phyloP scores from a whole-genome alignment of 768 basidiomycete species.

The Tephrocybe rancida region DNA sequence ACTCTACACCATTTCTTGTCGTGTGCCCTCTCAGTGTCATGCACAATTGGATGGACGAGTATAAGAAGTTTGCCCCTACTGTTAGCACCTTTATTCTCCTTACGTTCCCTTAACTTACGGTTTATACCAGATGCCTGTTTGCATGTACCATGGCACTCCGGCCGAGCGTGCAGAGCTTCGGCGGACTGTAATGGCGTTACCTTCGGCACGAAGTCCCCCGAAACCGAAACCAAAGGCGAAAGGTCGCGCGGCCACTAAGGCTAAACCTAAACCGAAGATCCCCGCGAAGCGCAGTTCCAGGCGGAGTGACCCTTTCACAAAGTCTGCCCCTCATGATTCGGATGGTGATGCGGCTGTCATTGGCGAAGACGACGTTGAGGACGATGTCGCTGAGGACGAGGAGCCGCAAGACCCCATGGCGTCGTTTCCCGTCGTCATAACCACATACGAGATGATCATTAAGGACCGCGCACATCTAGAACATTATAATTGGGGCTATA shows the following conservation, averaged over 20 bases:
- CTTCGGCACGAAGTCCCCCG: constrained; percentile 17
- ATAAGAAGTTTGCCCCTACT: constrained; percentile 77
- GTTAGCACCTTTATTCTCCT: constrained; percentile 33
- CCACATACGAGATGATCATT: constrained; percentile 94
- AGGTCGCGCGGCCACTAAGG: not conserved
- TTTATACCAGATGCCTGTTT: constrained; percentile 68
- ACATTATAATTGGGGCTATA: constrained; percentile 82
- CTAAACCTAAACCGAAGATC: constrained; percentile 10
- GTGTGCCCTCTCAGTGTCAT: constrained; percentile 94
- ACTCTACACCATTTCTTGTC: constrained; percentile 78
- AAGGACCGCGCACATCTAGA: constrained; percentile 67
- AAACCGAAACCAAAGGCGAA: constrained; percentile 6
- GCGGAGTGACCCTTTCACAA: constrained; percentile 15
- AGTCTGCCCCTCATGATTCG: constrained; percentile 19
- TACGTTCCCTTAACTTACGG: not conserved
- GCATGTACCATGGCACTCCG: constrained; percentile 89
- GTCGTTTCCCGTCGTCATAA: constrained; percentile 79
- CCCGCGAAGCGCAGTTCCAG: constrained; percentile 16
- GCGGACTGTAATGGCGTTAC: constrained; percentile 53
- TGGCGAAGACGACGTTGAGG: constrained; percentile 19
- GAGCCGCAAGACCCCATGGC: constrained; percentile 17
- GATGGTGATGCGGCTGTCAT: constrained; percentile 13
- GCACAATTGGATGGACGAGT: constrained; percentile 90
- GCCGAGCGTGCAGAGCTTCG: constrained; percentile 82
- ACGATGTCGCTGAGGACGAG: constrained; percentile 15